Conservation (phyloP, 2,329 filamentous ascomycete genomes). For the Colletotrichum liriopes region DNA sequence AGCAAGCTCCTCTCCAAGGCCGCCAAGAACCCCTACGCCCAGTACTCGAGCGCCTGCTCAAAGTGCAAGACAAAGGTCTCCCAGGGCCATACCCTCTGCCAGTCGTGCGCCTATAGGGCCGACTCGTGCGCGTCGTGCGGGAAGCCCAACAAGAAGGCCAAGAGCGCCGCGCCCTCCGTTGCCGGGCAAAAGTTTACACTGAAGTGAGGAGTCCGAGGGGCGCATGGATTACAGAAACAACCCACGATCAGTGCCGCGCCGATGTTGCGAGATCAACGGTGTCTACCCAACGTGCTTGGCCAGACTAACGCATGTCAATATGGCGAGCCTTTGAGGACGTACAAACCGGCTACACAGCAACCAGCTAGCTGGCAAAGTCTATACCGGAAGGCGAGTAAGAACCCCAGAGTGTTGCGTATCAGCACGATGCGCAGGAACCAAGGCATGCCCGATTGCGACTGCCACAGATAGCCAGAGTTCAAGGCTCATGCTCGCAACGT, state of each 20-base stretch:
- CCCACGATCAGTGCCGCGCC: neutral
- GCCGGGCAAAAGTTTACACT: constrained; percentile 75
- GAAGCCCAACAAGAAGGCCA: constrained; percentile 69
- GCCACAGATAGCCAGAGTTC: neutral
- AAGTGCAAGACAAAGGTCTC: constrained; percentile 76
- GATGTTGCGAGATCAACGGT: neutral
- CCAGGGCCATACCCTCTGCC: constrained; percentile 72
- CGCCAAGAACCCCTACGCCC: constrained; percentile 77
- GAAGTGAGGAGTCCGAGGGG: constrained; percentile 60
- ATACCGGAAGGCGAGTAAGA: neutral
- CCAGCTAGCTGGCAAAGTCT: neutral
- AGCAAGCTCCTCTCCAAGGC: constrained; percentile 76
- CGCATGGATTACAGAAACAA: neutral
- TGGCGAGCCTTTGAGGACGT: neutral
- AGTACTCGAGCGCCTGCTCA: constrained; percentile 74
- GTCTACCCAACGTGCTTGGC: neutral
- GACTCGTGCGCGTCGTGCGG: constrained; percentile 77
- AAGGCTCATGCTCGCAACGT: neutral
- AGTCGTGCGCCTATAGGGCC: constrained; percentile 74
- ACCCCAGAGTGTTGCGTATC: neutral
- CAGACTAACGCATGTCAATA: neutral
- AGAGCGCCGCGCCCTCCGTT: constrained; percentile 66
- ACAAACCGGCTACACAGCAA: neutral
- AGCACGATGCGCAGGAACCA: neutral
- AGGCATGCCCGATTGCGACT: neutral